Evolutionary conservation across 306 rosid genomes (phyloP), one percentile per base, ranked within the genome.

Genomic region (Medicago lupulina): DNA sequence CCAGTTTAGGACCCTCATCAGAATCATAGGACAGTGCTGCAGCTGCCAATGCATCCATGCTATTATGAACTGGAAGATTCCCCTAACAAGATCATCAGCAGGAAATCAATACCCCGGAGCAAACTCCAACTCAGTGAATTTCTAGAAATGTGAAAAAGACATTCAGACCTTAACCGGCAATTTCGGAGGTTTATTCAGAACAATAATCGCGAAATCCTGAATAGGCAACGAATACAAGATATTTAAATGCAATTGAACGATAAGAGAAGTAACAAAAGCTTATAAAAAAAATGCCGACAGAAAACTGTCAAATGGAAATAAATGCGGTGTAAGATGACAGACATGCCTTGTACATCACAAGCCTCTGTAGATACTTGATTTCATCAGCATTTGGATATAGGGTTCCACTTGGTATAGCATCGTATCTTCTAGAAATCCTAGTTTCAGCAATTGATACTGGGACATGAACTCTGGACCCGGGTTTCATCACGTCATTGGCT

Each of bases 41-140:
- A 73, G 95, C 97, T 16, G 97, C 97, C 88, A 94, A 84, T 6
- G 97, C 97, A 67, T 94, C 98, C 97, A 94, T 90, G 83, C 97
- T 92, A 69, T 92, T 94, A 84, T 94, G 97, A 82, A 94, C 81
- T 8, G 98, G 97, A 47, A 92, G 88, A 87, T 87, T 89, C 81
- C 97, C 98, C 98, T 94, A 73, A 61, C 75, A 89, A 81, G 67
- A 71, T 62, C 70, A 71, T 77, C 63, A 36, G 70, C 67, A 77
- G 25, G 49, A 75, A 84, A 79, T 83, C 62, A 76, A 80, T 50
- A 75, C 18, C 66, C 53, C 16, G 43, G 18, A 69, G 55, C 47
- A 79, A 67, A 75, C 60, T 28, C 73, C 59, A 57, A 67, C 15
- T 59, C 16, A 11, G 47, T 44, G 11, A 66, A 43, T 55, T 62